Conservation (phyloP, 2,329 filamentous ascomycete species). For the Fonsecaea pugnacius region DNA sequence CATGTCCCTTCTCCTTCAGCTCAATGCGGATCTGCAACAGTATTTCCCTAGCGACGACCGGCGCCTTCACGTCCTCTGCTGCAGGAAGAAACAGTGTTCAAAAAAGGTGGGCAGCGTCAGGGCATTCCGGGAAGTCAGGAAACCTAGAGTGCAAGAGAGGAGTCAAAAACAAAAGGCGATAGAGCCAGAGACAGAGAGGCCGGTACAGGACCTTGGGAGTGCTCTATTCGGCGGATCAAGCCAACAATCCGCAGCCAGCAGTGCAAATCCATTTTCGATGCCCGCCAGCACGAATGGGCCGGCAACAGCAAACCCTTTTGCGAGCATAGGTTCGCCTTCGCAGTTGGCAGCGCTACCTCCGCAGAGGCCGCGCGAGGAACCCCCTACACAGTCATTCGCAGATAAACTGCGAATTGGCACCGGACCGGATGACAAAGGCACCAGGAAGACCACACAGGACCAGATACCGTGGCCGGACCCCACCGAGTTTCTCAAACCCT, state of each 20-base stretch:
- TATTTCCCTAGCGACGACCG: conserved; percentile 85
- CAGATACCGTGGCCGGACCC: conserved; percentile 75
- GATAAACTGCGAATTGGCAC: conserved; percentile 64
- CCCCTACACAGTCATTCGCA: conserved; percentile 75
- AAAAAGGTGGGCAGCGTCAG: conserved; percentile 82
- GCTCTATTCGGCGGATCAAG: conserved; percentile 65
- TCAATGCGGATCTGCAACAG: conserved; percentile 87
- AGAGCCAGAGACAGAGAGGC: conserved; percentile 37
- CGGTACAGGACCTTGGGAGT: conserved; percentile 51
- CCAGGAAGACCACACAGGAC: conserved; percentile 2
- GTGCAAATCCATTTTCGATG: conserved; percentile 60
- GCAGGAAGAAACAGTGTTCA: conserved; percentile 75
- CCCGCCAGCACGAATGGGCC: conserved; percentile 36
- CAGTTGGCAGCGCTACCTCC: conserved; percentile 51
- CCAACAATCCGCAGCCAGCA: conserved; percentile 44
- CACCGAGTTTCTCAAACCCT: conserved; percentile 69
- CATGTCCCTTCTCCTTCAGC: conserved; percentile 83
- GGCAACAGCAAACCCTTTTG: conserved; percentile 63
- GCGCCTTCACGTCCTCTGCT: conserved; percentile 84
- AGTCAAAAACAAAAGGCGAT: conserved; percentile 20
- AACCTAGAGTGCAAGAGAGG: conserved; percentile 38
- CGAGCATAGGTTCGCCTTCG: conserved; percentile 50
- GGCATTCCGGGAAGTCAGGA: conserved; percentile 70
- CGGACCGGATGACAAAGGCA: conserved; percentile 39
- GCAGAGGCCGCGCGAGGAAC: conserved; percentile 49